Percentiles rank a stretch among this genome's conserved stretches.
Evolutionary conservation across 2,329 filamentous ascomycete genomes (phyloP).

Genomic region (Pseudocercospora fijiensis): DNA sequence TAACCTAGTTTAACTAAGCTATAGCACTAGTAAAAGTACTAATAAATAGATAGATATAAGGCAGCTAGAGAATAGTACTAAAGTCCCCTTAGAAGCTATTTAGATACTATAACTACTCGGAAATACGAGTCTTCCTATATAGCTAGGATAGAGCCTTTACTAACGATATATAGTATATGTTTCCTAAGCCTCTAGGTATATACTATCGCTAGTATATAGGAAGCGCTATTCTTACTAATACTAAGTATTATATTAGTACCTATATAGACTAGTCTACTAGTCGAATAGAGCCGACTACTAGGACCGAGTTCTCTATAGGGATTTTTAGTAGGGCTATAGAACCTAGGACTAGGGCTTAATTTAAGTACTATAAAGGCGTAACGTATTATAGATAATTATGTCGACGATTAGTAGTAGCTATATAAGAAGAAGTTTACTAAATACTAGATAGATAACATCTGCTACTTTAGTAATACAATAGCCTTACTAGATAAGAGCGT

Average conservation of each 20-base stretch:
- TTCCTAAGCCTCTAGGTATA: background rate
- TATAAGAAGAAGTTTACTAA: too few species aligned
- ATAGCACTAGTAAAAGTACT: background rate
- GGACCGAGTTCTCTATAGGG: too few species aligned
- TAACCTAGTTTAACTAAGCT: background rate
- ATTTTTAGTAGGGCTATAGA: background rate
- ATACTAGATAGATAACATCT: too few species aligned
- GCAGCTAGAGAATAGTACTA: background rate
- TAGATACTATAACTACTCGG: background rate
- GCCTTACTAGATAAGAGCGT: background rate
- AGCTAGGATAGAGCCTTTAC: background rate
- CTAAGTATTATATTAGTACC: background rate
- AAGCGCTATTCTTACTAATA: background rate
- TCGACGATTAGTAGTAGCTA: too few species aligned
- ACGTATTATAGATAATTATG: too few species aligned
- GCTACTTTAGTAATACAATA: background rate
- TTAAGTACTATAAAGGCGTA: background rate
- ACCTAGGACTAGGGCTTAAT: background rate
- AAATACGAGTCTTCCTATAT: background rate
- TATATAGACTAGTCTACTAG: background rate
- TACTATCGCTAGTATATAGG: background rate
- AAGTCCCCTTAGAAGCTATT: background rate
- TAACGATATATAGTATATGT: background rate
- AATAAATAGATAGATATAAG: background rate
- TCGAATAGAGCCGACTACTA: background rate